Percentiles rank a stretch among this genome's conserved stretches.
Evolutionary conservation across 225 moss, liverwort and hornwort species (phyloP).

Genomic region (Polytrichum commune): DNA sequence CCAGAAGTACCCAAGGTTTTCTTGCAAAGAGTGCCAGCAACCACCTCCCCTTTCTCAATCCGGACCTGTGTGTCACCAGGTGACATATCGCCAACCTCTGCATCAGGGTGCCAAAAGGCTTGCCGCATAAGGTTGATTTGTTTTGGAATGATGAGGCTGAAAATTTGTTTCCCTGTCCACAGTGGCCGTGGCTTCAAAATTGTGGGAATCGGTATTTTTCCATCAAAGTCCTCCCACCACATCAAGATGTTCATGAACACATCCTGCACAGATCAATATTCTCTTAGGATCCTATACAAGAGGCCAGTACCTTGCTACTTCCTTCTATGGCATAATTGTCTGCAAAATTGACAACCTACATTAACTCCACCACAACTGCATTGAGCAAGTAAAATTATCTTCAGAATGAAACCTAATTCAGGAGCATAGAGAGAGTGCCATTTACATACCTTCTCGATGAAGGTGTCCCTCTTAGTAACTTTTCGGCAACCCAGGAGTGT

Average conservation of each 20-base stretch:
- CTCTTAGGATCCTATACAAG: no score
- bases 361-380: background rate
- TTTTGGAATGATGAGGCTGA: constrained; percentile 95
- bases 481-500: constrained; percentile 97
- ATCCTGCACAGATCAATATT: constrained; percentile 52
- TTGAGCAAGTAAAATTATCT: no score
- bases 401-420: no score
- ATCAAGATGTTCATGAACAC: constrained; percentile 96
- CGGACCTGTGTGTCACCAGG: constrained; percentile 92
- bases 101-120: constrained; percentile 92
- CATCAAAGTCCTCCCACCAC: constrained; percentile 99
- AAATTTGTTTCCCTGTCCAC: constrained; percentile 99
- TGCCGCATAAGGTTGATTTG: constrained; percentile 97
- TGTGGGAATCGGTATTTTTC: constrained; percentile 95
- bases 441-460: constrained; percentile 86
- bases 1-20: constrained; percentile 88
- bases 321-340: background rate
- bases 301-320: background rate
- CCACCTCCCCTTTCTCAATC: constrained; percentile 93
- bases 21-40: constrained; percentile 92
- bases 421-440: no score
- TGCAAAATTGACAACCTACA: background rate
- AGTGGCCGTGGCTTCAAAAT: constrained; percentile 93
- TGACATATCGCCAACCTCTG: constrained; percentile 82
- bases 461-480: constrained; percentile 93